These are phyloP conservation scores for Thalassiosira hispida DNA, from an alignment of 352 stramenopile species.

Conservation along the genomic window DNA sequence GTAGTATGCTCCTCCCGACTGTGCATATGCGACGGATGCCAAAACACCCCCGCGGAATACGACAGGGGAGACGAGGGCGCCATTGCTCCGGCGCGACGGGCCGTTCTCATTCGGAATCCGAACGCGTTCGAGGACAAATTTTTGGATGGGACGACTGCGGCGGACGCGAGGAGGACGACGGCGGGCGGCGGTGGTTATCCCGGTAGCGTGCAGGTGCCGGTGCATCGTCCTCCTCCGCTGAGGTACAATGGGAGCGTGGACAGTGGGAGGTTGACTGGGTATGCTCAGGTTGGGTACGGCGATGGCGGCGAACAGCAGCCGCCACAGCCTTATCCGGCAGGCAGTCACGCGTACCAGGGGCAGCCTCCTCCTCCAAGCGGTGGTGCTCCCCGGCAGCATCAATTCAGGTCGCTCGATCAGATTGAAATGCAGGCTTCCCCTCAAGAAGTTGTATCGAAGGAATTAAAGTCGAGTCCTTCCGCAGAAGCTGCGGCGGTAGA, in stretches of 20 bases:
- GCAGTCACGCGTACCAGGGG: too few relatives aligned
- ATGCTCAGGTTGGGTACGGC: slow-evolving; percentile 13
- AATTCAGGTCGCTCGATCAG: slow-evolving; percentile 42
- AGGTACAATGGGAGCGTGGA: slow-evolving; percentile 13
- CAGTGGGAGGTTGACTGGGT: slow-evolving; percentile 1
- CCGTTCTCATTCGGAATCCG: slow-evolving; percentile 93
- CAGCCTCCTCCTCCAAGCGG: not conserved
- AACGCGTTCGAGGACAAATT: slow-evolving; percentile 96
- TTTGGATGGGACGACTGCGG: not conserved
- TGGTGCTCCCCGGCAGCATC: slow-evolving; percentile 13
- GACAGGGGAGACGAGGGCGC: slow-evolving; percentile 42
- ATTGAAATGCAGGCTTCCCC: not conserved
- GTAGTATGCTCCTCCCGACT: slow-evolving; percentile 88
- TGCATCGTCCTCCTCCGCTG: slow-evolving; percentile 17
- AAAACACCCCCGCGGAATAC: slow-evolving; percentile 87
- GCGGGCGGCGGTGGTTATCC: too few relatives aligned
- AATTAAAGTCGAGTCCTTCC: not conserved
- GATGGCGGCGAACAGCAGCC: not conserved
- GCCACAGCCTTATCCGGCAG: not conserved
- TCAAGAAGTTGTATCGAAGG: not conserved
- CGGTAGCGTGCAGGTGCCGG: too few relatives aligned
- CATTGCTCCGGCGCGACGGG: slow-evolving; percentile 81
- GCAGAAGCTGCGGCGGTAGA: not conserved
- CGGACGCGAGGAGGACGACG: not conserved
- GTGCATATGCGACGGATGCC: slow-evolving; percentile 93